Evolutionary conservation across 139 green algal species (phyloP), one percentile per base, ranked within the genome.

Genomic region (Chlorella vulgaris): DNA sequence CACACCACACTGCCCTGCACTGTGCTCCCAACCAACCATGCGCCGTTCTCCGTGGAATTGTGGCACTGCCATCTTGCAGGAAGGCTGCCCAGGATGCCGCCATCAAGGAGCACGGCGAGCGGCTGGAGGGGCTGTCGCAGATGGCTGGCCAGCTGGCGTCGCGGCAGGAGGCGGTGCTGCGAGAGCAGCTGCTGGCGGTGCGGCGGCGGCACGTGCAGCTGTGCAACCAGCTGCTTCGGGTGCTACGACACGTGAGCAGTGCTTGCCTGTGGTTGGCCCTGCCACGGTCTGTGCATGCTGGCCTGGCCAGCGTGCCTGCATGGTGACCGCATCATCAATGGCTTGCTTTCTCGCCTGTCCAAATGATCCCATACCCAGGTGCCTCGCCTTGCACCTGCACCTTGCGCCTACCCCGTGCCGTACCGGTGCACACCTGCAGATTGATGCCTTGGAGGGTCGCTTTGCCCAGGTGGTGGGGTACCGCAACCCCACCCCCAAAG

Each of bases 391-490:
- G 7, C 26, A 13, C 62, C n/a, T 69, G n/a, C 33, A 7, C 19
- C 31, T 5, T 70, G 31, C 4, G 29, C 29, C 42, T 10, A 8
- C 47, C 15, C 18, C 58, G 24, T 10, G 15, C 26, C 58, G 15
- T 21, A 33, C 58, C 58, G 21, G 7, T 29, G 15, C 26, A 29
- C 21, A 7, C 62, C 15, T 58, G 33, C 76, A 85, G 43, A 76
- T 90, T 36, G 86, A 90, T 65, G 76, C 82, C 0, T 51, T 90
- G 81, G 86, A 90, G 76, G 84, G 80, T 24, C 83, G 86, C 35
- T 90, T 89, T 80, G 84, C 84, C 24, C 51, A 78, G 22, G 84
- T 77, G n/a, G 69, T 84, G 47, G 84, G 84, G 15, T 80, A 81
- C 61, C 47, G 69, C 28, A 35, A 50, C n/a, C 36, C 76, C 33